A percentile compares a stretch with the other conserved stretches of the same genome.
These are phyloP conservation scores for Xylaria sp. DNA, from an alignment of 2,329 filamentous ascomycete genomes.

Conservation along the genomic window DNA sequence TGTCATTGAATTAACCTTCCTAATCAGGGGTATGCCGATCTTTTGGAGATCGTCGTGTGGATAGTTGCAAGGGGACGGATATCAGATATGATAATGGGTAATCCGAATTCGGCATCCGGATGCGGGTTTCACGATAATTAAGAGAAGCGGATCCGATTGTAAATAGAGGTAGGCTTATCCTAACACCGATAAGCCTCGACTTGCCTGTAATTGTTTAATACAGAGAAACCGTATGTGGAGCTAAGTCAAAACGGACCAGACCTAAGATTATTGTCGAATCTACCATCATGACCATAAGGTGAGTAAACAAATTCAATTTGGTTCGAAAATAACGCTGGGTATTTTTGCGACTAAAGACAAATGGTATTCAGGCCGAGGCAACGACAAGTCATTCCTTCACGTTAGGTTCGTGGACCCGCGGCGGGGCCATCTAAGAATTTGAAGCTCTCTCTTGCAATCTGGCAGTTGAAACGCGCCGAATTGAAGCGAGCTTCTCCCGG, in stretches of 20 bases:
- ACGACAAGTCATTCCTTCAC: background rate
- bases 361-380: slow-evolving; percentile 24
- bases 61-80: background rate
- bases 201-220: background rate
- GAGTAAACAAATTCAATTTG: slow-evolving; percentile 5
- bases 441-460: slow-evolving; percentile 86
- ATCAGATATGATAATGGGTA: slow-evolving; percentile 17
- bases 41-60: slow-evolving; percentile 17
- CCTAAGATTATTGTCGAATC: no score
- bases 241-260: background rate
- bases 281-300: background rate
- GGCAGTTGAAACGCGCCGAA: slow-evolving; percentile 87
- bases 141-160: background rate
- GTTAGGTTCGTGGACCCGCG: slow-evolving; percentile 32
- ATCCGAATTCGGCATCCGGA: slow-evolving; percentile 20
- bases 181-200: background rate
- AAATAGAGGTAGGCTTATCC: background rate
- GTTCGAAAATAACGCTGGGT: slow-evolving; percentile 22
- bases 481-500: slow-evolving; percentile 94
- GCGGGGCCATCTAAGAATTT: slow-evolving; percentile 69
- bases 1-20: slow-evolving; percentile 33
- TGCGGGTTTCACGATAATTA: slow-evolving; percentile 6
- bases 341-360: slow-evolving; percentile 24
- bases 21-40: slow-evolving; percentile 36
- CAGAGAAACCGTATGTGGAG: background rate